Conservation (phyloP, 768 basidiomycete species). For the Tylopilus rubrobrunneus region DNA sequence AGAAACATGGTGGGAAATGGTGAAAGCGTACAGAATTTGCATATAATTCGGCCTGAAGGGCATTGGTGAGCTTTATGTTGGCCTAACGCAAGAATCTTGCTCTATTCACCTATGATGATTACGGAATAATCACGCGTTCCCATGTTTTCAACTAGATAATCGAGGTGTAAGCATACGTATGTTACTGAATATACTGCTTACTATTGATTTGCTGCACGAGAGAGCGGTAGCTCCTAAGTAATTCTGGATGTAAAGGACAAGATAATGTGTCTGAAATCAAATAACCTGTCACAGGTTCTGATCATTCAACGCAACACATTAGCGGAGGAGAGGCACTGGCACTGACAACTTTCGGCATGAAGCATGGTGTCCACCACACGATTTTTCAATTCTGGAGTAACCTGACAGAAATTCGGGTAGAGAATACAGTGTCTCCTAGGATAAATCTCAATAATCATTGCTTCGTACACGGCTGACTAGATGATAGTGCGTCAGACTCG, state of each 20-base stretch:
- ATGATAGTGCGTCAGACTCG: slow-evolving; percentile 2
- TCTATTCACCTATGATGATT: slow-evolving; percentile 19
- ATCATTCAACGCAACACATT: too few species aligned
- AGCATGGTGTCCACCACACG: slow-evolving; percentile 21
- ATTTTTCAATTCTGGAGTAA: slow-evolving; percentile 24
- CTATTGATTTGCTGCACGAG: slow-evolving; percentile 27
- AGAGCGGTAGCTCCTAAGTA: slow-evolving; percentile 18
- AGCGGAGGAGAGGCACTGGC: background rate
- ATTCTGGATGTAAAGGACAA: slow-evolving; percentile 17
- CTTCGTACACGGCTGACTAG: background rate
- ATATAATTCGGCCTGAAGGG: slow-evolving; percentile 33
- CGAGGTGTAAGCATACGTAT: background rate
- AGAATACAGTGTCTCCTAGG: slow-evolving; percentile 34
- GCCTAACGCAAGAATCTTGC: too few species aligned
- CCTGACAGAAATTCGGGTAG: slow-evolving; percentile 24
- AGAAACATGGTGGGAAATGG: too few species aligned
- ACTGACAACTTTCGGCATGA: slow-evolving; percentile 24
- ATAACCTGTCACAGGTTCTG: too few species aligned
- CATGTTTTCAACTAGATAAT: slow-evolving; percentile 10
- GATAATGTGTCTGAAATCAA: slow-evolving; percentile 26
- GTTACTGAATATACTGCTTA: slow-evolving; percentile 2
- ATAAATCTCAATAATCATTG: background rate
- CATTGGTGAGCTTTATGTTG: slow-evolving; percentile 6
- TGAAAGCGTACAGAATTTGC: slow-evolving; percentile 23
- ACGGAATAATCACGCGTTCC: slow-evolving; percentile 11